These are phyloP conservation scores for Sporisorium sorghi DNA, from an alignment of 1,284 basidiomycete genomes.

Conservation along the genomic window DNA sequence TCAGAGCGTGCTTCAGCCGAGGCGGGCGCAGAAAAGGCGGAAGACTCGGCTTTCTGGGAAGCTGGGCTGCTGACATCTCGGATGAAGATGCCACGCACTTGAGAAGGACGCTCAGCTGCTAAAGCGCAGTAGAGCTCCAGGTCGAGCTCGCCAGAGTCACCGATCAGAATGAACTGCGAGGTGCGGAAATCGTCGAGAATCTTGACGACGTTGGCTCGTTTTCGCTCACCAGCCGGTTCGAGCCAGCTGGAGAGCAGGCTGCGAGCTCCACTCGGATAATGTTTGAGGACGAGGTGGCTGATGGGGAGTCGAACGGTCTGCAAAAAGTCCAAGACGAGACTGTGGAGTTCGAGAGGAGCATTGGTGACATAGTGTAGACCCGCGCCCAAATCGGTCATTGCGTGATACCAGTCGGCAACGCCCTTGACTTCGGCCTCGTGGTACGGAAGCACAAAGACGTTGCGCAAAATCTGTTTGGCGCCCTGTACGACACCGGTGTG, in stretches of 20 bases:
- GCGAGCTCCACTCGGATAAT: constrained; percentile 51
- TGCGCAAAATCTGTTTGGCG: constrained; percentile 69
- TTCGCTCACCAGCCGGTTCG: constrained; percentile 59
- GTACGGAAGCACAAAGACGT: constrained; percentile 73
- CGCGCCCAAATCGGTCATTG: constrained; percentile 36
- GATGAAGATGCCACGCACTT: constrained; percentile 61
- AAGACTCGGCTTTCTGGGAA: not conserved
- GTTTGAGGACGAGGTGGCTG: constrained; percentile 70
- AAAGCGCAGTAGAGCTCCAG: constrained; percentile 64
- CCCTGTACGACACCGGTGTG: constrained; percentile 69
- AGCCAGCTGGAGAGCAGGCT: constrained; percentile 57
- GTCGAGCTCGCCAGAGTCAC: constrained; percentile 66
- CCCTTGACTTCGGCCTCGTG: constrained; percentile 83
- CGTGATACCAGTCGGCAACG: constrained; percentile 75
- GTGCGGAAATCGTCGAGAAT: constrained; percentile 55
- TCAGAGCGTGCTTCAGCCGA: constrained; percentile 1
- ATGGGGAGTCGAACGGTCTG: constrained; percentile 77
- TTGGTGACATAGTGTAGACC: constrained; percentile 77
- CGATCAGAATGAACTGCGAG: constrained; percentile 61
- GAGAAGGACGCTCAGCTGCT: constrained; percentile 56
- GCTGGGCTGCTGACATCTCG: constrained; percentile 57
- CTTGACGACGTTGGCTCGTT: constrained; percentile 47
- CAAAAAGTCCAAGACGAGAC: constrained; percentile 84
- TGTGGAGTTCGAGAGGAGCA: constrained; percentile 84
- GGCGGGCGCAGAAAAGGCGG: constrained; percentile 8